These are phyloP conservation scores for Abelmoschus esculentus DNA, from an alignment of 345 rosid species.

Conservation along the genomic window DNA sequence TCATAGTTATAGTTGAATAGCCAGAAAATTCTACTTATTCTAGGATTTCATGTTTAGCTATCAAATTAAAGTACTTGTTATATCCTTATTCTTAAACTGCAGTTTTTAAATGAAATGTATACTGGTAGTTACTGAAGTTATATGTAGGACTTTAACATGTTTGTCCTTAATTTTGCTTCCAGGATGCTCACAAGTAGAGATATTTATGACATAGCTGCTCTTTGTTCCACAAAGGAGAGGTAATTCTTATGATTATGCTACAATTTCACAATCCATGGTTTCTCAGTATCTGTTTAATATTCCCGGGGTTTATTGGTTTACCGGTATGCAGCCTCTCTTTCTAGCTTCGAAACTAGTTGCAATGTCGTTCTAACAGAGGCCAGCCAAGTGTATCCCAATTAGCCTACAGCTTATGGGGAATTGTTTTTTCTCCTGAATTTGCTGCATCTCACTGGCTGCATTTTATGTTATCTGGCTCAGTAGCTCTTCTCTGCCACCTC, in stretches of 20 bases:
- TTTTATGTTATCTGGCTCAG: neutral
- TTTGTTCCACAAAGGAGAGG: constrained; percentile 76
- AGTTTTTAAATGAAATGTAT: neutral
- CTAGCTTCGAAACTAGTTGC: neutral
- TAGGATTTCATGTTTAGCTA: neutral
- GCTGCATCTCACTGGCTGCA: neutral
- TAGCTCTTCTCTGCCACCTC: neutral
- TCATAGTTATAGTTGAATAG: neutral
- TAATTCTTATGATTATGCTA: constrained; percentile 15
- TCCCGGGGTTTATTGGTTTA: neutral
- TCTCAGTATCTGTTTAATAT: neutral
- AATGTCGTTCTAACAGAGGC: neutral
- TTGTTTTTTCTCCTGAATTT: neutral
- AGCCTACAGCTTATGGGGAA: neutral
- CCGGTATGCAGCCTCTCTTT: neutral
- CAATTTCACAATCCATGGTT: neutral
- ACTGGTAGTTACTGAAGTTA: neutral
- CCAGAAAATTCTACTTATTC: neutral
- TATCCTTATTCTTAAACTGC: neutral
- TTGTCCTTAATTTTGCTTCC: constrained; percentile 13
- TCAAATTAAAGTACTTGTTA: neutral
- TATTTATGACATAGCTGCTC: constrained; percentile 79
- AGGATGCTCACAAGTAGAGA: constrained; percentile 61
- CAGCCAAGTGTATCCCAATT: neutral
- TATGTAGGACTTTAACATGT: neutral